A percentile compares a stretch with the other conserved stretches of the same genome.
Evolutionary conservation across 75 land plant species (phyloP).

Genomic region (Pseudotsuga menziesii): DNA sequence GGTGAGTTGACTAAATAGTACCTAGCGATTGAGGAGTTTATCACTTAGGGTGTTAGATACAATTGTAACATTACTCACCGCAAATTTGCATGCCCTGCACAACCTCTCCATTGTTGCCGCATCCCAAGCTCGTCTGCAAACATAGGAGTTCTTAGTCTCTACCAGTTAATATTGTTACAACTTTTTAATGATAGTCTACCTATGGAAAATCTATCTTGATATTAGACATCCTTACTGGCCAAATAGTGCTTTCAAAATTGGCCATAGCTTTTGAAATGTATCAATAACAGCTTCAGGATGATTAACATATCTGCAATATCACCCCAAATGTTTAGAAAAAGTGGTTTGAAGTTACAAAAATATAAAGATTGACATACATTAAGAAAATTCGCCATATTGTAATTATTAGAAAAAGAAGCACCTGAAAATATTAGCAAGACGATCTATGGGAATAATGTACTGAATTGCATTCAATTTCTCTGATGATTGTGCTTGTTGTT

Average conservation of each 20-base stretch:
- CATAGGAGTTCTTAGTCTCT: not conserved
- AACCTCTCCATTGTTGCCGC: conserved; percentile 90
- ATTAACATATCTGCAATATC: conserved; percentile 58
- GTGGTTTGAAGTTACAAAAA: not conserved
- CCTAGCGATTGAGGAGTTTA: too few species aligned
- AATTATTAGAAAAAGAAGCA: conserved; percentile 5
- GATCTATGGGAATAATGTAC: conserved; percentile 78
- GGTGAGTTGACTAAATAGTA: too few species aligned
- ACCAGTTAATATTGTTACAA: too few species aligned
- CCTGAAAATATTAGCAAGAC: conserved; percentile 89
- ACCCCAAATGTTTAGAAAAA: conserved; percentile 1
- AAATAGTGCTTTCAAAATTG: conserved; percentile 74
- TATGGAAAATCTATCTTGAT: not conserved
- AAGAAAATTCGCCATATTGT: not conserved
- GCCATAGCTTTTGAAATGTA: conserved; percentile 82
- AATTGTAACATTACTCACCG: conserved; percentile 41
- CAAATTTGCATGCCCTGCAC: conserved; percentile 97
- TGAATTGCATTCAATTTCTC: conserved; percentile 60
- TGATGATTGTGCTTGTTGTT: conserved; percentile 58
- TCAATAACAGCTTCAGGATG: conserved; percentile 88
- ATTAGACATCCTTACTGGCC: conserved; percentile 45
- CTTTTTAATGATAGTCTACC: not conserved
- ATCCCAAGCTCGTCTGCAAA: conserved; percentile 80
- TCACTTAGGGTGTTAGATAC: too few species aligned
- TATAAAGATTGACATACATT: too few species aligned